A percentile compares a stretch with the other conserved stretches of the same genome.
phyloP scores from a whole-genome alignment of 2,329 filamentous ascomycete species.

The Emergomyces pasteurianus region DNA sequence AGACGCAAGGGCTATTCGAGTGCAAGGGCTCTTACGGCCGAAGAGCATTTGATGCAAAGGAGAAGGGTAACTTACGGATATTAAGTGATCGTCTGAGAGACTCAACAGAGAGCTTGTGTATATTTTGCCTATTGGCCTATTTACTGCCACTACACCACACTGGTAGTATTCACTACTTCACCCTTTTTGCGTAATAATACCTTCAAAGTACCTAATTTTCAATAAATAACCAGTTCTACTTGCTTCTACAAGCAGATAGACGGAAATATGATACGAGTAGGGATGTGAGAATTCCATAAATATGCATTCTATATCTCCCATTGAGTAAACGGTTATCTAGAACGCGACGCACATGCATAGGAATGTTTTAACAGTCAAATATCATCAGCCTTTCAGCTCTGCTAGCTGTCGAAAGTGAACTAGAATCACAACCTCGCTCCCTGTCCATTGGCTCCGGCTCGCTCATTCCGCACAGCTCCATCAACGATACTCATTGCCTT shows the following conservation, averaged over 20 bases:
- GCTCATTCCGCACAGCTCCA: slow-evolving; percentile 15
- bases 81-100: neutral
- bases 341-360: neutral
- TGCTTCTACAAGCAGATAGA: neutral
- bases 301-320: neutral
- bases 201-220: too few species aligned
- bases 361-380: too few species aligned
- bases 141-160: neutral
- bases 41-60: neutral
- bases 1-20: slow-evolving; percentile 1
- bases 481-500: slow-evolving; percentile 45
- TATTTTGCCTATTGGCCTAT: neutral
- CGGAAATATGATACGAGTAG: neutral
- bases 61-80: neutral
- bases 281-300: neutral
- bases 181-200: too few species aligned
- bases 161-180: too few species aligned
- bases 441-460: slow-evolving; percentile 5
- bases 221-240: neutral
- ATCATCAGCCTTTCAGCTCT: neutral
- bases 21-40: neutral
- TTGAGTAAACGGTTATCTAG: neutral
- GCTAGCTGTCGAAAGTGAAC: neutral
- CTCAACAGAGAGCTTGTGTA: neutral
- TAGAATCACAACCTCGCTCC: slow-evolving; percentile 14